Percentiles rank a stretch among this genome's conserved stretches.
phyloP scores from a whole-genome alignment of 2,329 filamentous ascomycete species.

The Parastagonospora nodorum region DNA sequence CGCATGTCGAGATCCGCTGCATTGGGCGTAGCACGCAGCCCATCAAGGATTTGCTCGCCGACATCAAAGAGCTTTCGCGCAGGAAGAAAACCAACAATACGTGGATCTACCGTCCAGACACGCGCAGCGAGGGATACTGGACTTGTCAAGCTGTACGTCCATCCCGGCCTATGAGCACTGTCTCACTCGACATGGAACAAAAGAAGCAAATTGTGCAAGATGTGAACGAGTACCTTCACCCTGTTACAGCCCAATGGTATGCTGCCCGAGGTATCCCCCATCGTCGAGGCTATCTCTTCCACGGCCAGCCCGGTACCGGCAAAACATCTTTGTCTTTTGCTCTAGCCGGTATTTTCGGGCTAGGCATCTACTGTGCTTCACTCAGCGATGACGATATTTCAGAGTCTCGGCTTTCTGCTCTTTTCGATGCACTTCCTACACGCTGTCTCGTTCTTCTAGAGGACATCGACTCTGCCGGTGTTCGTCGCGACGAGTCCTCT shows the following conservation, averaged over 20 bases:
- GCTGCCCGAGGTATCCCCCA: constrained; percentile 83
- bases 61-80: constrained; percentile 52
- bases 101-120: constrained; percentile 52
- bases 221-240: constrained; percentile 78
- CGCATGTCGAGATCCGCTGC: constrained; percentile 52
- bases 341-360: constrained; percentile 54
- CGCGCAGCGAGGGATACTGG: constrained; percentile 43
- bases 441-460: constrained; percentile 55
- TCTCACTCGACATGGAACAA: constrained; percentile 70
- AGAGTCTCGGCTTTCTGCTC: constrained; percentile 62
- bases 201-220: constrained; percentile 71
- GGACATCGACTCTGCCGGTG: constrained; percentile 55
- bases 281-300: constrained; percentile 78
- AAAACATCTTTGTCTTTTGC: constrained; percentile 62
- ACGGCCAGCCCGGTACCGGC: constrained; percentile 80
- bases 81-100: constrained; percentile 49
- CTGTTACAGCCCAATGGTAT: constrained; percentile 78
- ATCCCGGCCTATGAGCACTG: constrained; percentile 73
- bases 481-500: constrained; percentile 41
- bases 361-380: constrained; percentile 53
- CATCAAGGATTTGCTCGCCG: constrained; percentile 53
- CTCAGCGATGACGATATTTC: constrained; percentile 72
- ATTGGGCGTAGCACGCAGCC: constrained; percentile 55
- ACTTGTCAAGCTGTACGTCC: constrained; percentile 59
- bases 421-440: constrained; percentile 51